These are phyloP conservation scores for Lagenaria siceraria DNA, from an alignment of 306 rosid genomes.

Conservation along the genomic window DNA sequence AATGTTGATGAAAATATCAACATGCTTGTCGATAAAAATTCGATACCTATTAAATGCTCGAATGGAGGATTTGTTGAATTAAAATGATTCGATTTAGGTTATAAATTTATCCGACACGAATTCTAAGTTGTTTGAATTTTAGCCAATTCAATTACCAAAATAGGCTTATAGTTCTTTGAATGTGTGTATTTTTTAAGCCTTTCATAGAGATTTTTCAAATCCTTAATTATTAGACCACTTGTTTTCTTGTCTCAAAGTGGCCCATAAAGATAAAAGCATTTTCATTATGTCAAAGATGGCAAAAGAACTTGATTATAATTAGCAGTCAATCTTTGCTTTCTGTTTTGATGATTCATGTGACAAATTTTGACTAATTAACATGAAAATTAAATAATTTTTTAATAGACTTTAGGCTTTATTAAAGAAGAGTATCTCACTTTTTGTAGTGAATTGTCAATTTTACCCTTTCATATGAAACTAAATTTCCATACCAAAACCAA, in stretches of 20 bases:
- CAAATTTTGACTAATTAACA: neutral
- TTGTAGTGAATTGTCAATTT: neutral
- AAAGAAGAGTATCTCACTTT: neutral
- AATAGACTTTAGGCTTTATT: neutral
- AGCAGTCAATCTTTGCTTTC: neutral
- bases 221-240: neutral
- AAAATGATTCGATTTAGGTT: neutral
- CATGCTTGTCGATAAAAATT: too few species aligned
- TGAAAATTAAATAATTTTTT: neutral
- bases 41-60: too few species aligned
- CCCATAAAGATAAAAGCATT: neutral
- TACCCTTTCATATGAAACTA: neutral
- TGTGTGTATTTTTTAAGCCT: neutral
- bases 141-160: neutral
- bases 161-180: neutral
- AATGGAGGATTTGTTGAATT: neutral
- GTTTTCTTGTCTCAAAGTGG: neutral
- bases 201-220: neutral
- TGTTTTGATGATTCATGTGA: neutral
- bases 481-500: neutral
- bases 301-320: neutral
- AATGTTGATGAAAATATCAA: too few species aligned
- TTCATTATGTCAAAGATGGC: neutral
- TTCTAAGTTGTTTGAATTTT: neutral
- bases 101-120: neutral